These are phyloP conservation scores for Zoysia pacifica DNA, from an alignment of 176 grass and related monocot genomes.

Conservation along the genomic window DNA sequence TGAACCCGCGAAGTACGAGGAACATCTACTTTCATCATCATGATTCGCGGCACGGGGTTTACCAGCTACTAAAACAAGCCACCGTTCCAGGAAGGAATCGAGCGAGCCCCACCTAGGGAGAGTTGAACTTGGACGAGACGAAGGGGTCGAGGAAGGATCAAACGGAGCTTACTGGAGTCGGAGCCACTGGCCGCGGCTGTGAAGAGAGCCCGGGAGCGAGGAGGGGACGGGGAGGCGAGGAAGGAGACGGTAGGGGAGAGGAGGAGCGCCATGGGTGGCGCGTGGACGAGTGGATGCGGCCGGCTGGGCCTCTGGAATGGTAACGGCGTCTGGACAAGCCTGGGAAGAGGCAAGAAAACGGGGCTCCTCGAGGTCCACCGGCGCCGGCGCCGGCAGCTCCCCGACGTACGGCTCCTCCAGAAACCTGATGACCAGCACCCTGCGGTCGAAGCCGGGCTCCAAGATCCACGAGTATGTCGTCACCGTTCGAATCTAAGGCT, in stretches of 20 bases:
- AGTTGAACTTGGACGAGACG: neutral
- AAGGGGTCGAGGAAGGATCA: neutral
- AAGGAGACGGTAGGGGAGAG: slow-evolving; percentile 65
- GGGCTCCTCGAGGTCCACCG: too few species aligned
- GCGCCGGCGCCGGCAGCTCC: too few species aligned
- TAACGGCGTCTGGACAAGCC: slow-evolving; percentile 32
- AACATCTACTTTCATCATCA: neutral
- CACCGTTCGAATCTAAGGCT: too few species aligned
- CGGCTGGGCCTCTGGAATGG: slow-evolving; percentile 24
- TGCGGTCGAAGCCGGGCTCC: too few species aligned
- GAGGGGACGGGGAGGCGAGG: slow-evolving; percentile 30
- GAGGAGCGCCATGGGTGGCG: slow-evolving; percentile 67
- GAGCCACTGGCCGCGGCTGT: neutral
- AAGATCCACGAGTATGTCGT: too few species aligned
- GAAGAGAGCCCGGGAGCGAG: slow-evolving; percentile 15
- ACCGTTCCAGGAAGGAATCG: neutral
- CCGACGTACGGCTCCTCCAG: too few species aligned
- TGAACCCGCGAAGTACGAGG: neutral
- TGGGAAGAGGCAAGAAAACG: neutral
- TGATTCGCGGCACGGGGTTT: neutral
- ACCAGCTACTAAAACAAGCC: neutral
- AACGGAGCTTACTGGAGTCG: slow-evolving; percentile 25
- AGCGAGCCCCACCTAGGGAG: neutral
- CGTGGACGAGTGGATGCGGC: slow-evolving; percentile 26
- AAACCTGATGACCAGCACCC: too few species aligned